phyloP scores from a whole-genome alignment of 805 yeast species.

The Candida morakotiae region DNA sequence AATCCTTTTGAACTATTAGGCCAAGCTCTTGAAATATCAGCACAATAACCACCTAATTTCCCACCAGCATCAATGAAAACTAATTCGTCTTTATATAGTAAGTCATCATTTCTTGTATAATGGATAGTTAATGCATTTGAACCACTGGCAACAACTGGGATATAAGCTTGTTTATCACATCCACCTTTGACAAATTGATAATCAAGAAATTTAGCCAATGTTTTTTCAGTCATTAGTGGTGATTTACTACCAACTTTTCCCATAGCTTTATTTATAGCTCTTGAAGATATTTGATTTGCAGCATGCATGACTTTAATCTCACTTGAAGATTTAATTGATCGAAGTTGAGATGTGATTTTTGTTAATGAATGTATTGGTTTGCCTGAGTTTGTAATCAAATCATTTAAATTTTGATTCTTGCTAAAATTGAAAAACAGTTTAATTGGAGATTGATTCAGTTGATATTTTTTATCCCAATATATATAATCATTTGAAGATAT shows the following conservation, averaged over 20 bases:
- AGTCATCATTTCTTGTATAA: constrained; percentile 87
- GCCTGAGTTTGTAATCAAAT: constrained; percentile 21
- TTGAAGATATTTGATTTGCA: constrained; percentile 79
- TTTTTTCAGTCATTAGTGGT: constrained; percentile 66
- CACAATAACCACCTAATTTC: constrained; percentile 85
- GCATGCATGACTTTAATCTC: constrained; percentile 77
- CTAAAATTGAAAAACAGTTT: constrained; percentile 15
- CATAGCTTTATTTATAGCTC: constrained; percentile 81
- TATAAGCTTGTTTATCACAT: constrained; percentile 83
- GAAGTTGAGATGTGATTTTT: constrained; percentile 40
- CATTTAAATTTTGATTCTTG: constrained; percentile 9
- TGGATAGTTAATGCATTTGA: constrained; percentile 86
- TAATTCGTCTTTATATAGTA: constrained; percentile 70
- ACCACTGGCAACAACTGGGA: constrained; percentile 97
- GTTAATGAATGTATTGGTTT: constrained; percentile 42
- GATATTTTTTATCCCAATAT: constrained; percentile 48
- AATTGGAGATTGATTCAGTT: constrained; percentile 4
- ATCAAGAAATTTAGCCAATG: constrained; percentile 75
- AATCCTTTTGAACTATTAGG: constrained; percentile 74
- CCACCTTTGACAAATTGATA: constrained; percentile 83
- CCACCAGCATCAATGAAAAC: constrained; percentile 97
- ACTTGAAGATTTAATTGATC: constrained; percentile 70
- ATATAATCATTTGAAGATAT: constrained; percentile 47
- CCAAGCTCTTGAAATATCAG: constrained; percentile 97
- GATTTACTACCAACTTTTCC: constrained; percentile 43